Evolutionary conservation across 768 basidiomycete genomes (phyloP).

Genomic region (Pulveroboletus sp.): DNA sequence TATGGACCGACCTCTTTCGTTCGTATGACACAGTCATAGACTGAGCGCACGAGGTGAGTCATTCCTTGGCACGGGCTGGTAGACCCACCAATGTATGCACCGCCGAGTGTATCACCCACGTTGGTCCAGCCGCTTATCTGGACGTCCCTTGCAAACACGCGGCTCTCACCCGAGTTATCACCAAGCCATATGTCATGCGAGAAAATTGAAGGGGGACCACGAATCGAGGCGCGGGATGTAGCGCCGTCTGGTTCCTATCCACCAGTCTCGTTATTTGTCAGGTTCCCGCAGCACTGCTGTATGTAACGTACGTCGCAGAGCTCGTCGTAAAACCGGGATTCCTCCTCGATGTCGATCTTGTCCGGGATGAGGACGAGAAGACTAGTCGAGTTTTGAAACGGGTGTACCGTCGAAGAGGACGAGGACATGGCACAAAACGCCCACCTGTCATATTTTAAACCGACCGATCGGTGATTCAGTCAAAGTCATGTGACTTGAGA

Average conservation of each 20-base stretch:
- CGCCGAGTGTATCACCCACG: slow-evolving; percentile 63
- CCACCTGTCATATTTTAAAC: not conserved
- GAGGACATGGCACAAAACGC: slow-evolving; percentile 5
- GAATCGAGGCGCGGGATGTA: slow-evolving; percentile 18
- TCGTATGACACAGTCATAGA: slow-evolving; percentile 68
- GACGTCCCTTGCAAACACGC: slow-evolving; percentile 63
- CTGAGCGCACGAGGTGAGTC: slow-evolving; percentile 25
- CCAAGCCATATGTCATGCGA: slow-evolving; percentile 70
- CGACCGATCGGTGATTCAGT: not conserved
- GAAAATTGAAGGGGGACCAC: slow-evolving; percentile 51
- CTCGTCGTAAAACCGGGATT: slow-evolving; percentile 65
- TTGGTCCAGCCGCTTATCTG: slow-evolving; percentile 68
- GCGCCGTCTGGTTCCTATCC: slow-evolving; percentile 22
- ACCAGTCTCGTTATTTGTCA: not conserved
- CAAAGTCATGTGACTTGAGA: not conserved
- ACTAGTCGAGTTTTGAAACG: slow-evolving; percentile 45
- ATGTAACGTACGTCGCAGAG: slow-evolving; percentile 42
- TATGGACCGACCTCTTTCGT: slow-evolving; percentile 52
- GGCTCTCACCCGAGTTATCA: slow-evolving; percentile 53
- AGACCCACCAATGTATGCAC: slow-evolving; percentile 61
- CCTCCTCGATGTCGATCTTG: slow-evolving; percentile 65
- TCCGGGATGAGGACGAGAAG: slow-evolving; percentile 55
- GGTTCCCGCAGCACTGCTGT: not conserved
- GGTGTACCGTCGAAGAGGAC: slow-evolving; percentile 29
- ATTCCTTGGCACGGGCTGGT: too few species aligned